phyloP scores from a whole-genome alignment of 1,139 yeast genomes.

The Meyerozyma carpophila region DNA sequence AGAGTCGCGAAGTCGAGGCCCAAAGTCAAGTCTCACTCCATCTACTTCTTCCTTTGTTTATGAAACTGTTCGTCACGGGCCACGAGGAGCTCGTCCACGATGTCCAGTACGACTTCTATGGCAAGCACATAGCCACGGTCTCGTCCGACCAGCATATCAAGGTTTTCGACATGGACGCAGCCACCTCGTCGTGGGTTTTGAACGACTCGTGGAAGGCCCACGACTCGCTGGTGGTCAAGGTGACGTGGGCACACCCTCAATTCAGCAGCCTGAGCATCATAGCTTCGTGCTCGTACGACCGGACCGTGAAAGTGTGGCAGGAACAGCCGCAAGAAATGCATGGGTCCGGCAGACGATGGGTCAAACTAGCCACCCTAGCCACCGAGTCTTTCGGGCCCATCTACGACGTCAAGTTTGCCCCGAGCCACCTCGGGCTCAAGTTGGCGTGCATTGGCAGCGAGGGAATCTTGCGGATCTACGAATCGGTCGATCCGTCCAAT shows the following conservation, averaged over 20 bases:
- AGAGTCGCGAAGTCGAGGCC: too few species aligned
- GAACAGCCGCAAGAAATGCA: constrained; percentile 76
- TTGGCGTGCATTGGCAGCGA: constrained; percentile 89
- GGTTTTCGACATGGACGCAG: constrained; percentile 67
- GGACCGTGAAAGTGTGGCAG: constrained; percentile 87
- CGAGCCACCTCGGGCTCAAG: constrained; percentile 75
- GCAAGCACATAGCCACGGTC: constrained; percentile 84
- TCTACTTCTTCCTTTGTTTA: constrained; percentile 8
- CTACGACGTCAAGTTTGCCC: constrained; percentile 87
- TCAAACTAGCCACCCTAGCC: constrained; percentile 63
- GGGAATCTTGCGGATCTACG: constrained; percentile 81
- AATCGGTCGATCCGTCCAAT: constrained; percentile 84
- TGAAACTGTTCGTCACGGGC: constrained; percentile 75
- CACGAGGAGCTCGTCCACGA: constrained; percentile 92
- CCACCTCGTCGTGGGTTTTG: constrained; percentile 61
- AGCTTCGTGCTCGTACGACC: constrained; percentile 86
- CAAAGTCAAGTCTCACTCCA: too few species aligned
- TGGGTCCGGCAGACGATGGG: constrained; percentile 81
- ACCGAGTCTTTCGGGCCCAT: constrained; percentile 82
- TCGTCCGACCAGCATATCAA: constrained; percentile 90
- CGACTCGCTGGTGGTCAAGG: constrained; percentile 75
- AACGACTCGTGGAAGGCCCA: constrained; percentile 95
- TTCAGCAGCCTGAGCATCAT: constrained; percentile 69
- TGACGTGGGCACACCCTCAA: constrained; percentile 94
- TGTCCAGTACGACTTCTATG: constrained; percentile 83